phyloP scores from a whole-genome alignment of 108 stramenopile genomes.

The Nitzschia sp. region DNA sequence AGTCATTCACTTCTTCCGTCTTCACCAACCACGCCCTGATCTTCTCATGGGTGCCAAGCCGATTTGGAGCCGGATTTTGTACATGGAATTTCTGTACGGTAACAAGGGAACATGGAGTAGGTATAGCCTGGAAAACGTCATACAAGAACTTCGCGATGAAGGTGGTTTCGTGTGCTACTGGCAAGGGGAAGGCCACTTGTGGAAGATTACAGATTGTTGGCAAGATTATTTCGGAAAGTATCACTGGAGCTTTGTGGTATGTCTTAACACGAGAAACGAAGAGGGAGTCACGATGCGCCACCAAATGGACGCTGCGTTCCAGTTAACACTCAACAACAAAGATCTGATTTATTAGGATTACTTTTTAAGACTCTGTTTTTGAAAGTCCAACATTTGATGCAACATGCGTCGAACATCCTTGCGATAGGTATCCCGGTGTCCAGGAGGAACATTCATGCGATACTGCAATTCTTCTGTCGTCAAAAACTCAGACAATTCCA shows the following conservation, averaged over 20 bases:
- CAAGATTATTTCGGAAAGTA: constrained; percentile 42
- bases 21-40: neutral
- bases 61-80: constrained; percentile 2
- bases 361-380: constrained; percentile 31
- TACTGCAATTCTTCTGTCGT: constrained; percentile 84
- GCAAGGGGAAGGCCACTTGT: constrained; percentile 40
- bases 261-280: constrained; percentile 35
- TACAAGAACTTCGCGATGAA: constrained; percentile 1
- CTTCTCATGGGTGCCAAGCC: neutral
- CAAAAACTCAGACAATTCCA: constrained; percentile 84
- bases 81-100: constrained; percentile 15
- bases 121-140: neutral
- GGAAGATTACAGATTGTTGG: constrained; percentile 54
- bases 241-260: constrained; percentile 60
- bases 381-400: constrained; percentile 73
- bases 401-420: constrained; percentile 77
- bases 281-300: constrained; percentile 5
- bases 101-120: constrained; percentile 11
- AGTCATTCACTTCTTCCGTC: constrained; percentile 8
- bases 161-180: constrained; percentile 48
- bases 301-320: constrained; percentile 21
- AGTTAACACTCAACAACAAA: constrained; percentile 12
- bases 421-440: constrained; percentile 76
- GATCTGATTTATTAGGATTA: neutral
- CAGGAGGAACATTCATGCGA: constrained; percentile 79